Conservation (phyloP, 2,329 filamentous ascomycete genomes). For the Metarhizium anisopliae region DNA sequence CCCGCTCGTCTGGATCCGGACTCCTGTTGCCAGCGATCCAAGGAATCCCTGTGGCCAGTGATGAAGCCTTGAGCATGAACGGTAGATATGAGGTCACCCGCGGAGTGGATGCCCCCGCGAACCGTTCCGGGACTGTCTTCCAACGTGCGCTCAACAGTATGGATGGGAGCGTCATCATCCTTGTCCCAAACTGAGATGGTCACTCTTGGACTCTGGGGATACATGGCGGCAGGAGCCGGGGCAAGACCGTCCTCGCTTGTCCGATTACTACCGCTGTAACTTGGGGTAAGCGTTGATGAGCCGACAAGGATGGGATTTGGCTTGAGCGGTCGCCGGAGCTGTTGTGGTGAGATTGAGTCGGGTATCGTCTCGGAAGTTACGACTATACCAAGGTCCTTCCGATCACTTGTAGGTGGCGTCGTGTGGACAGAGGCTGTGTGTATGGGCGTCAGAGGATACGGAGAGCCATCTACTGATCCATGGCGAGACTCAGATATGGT, state of each 20-base stretch:
- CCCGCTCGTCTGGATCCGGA: slow-evolving; percentile 32
- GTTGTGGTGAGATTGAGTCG: slow-evolving; percentile 31
- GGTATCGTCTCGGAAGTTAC: slow-evolving; percentile 16
- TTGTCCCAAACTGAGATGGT: slow-evolving; percentile 48
- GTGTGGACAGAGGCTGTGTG: slow-evolving; percentile 40
- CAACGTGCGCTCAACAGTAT: slow-evolving; percentile 31
- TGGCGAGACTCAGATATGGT: slow-evolving; percentile 2
- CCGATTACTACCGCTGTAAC: slow-evolving; percentile 37
- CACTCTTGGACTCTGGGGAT: slow-evolving; percentile 42
- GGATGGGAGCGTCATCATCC: slow-evolving; percentile 27
- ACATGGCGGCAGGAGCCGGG: slow-evolving; percentile 30
- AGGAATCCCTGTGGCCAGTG: slow-evolving; percentile 24
- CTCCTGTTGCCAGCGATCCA: slow-evolving; percentile 33
- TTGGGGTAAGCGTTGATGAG: slow-evolving; percentile 36
- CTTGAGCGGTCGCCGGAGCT: slow-evolving; percentile 31
- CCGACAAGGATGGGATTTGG: slow-evolving; percentile 20
- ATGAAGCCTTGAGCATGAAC: slow-evolving; percentile 13
- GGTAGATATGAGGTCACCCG: slow-evolving; percentile 29
- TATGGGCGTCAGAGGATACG: slow-evolving; percentile 42
- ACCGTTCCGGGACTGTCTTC: slow-evolving; percentile 26
- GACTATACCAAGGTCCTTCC: slow-evolving; percentile 16
- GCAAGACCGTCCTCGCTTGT: slow-evolving; percentile 42
- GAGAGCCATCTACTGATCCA: slow-evolving; percentile 14
- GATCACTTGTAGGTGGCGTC: slow-evolving; percentile 30
- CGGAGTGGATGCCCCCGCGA: slow-evolving; percentile 25